Base-by-base conservation (phyloP, 1,284 basidiomycete species). In the Ganoderma multipileum region DNA sequence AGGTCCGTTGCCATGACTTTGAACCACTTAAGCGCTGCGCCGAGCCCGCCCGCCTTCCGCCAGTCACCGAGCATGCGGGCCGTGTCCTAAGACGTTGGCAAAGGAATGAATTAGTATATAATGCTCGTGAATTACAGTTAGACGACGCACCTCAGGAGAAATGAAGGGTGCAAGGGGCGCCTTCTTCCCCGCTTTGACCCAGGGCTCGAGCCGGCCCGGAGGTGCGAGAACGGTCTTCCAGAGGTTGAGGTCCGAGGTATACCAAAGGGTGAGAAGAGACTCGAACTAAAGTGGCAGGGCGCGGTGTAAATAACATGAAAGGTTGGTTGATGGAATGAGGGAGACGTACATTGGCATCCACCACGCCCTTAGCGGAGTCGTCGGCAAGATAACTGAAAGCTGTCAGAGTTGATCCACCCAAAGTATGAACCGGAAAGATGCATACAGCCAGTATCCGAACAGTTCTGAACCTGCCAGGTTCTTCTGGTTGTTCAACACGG, bases 391-490 rank as follows among this genome's bases (percentile, higher is more conserved):
- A 81, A 2, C 75, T 74, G 26, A 9, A 26, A 23, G 7, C 3
- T 26, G 6, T 41, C 36, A 30, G 23, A 41, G 9, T 9, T 18
- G 20, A 3, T 42, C 2, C 33, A 28, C 4, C 2, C 36, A 12
- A 23, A 7, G 14, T 2, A 18, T 8, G 16, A 0, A 20, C 14
- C n/a, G 26, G 9, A 41, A 42, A 30, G 36, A 57, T 18, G 67
- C 71, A n/a, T 66, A 74, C 64, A 72, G 68, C 77, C 77, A 80
- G 66, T 82, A 82, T 1, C 78, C 80, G 33, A 77, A 78, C 26
- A 75, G 65, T 52, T 79, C 78, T 23, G 76, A 71, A 9, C 78
- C 78, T 23, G 74, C 52, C 83, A 83, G 70, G 78, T 90, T 66
- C 81, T 91, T 67, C 86, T 90, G 72, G 44, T 64, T 33, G 20